Conservation (phyloP, 257 asterid species). For the Solanum gracilifrons region DNA sequence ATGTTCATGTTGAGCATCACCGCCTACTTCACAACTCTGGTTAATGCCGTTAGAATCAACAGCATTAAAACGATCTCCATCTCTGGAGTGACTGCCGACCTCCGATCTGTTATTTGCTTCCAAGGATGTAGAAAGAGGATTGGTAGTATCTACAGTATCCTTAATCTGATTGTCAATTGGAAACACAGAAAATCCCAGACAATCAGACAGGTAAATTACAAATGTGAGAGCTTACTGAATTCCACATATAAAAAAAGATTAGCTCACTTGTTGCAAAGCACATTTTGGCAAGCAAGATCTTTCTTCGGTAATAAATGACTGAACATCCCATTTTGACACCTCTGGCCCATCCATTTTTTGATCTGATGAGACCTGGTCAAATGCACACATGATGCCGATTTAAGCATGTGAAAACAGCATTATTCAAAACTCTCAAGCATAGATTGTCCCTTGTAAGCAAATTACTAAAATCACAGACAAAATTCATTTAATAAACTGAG, state of each 20-base stretch:
- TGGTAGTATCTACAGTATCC: constrained; percentile 32
- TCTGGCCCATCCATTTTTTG: constrained; percentile 21
- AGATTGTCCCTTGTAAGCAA: not conserved
- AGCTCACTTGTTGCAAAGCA: constrained; percentile 34
- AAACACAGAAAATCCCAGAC: constrained; percentile 2
- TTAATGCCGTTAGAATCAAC: constrained; percentile 6
- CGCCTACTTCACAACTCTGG: not conserved
- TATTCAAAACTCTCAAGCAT: not conserved
- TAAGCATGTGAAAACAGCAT: constrained; percentile 5
- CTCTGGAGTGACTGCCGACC: constrained; percentile 15
- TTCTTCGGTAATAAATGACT: constrained; percentile 34
- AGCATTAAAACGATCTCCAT: not conserved
- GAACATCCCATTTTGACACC: constrained; percentile 41
- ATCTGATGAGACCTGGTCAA: constrained; percentile 22
- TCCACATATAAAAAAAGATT: not conserved
- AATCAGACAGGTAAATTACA: not conserved
- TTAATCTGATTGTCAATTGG: constrained; percentile 32
- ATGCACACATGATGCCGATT: not conserved
- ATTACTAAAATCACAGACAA: not conserved
- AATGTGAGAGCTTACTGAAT: not conserved
- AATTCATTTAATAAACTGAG: not conserved
- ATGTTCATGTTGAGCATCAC: not conserved
- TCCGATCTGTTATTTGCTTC: constrained; percentile 39
- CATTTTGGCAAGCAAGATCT: constrained; percentile 23
- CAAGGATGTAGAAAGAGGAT: constrained; percentile 35